Evolutionary conservation across 306 rosid species (phyloP).

Genomic region (Cicer yamashitae): DNA sequence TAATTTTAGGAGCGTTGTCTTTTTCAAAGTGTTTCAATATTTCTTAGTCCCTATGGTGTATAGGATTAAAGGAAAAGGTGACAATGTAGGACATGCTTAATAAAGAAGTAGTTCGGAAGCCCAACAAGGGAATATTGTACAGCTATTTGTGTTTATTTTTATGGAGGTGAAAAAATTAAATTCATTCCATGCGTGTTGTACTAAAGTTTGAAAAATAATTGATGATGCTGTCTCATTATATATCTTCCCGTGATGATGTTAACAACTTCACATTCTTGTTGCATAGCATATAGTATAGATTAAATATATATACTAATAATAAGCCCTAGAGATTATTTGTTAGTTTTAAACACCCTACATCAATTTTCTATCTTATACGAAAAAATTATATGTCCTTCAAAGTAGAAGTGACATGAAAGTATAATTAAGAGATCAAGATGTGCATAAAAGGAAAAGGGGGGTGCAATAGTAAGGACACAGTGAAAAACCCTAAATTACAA

Average conservation of each 20-base stretch:
- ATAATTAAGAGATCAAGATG: constrained; percentile 17
- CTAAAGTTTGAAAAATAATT: constrained; percentile 26
- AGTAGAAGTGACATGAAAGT: constrained; percentile 7
- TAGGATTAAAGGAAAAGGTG: constrained; percentile 50
- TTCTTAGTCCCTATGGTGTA: constrained; percentile 41
- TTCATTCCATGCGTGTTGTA: constrained; percentile 35
- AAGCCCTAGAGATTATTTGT: constrained; percentile 44
- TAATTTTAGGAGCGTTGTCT: neutral
- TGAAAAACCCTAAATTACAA: constrained; percentile 57
- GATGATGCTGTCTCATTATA: constrained; percentile 6
- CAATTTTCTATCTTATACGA: constrained; percentile 33
- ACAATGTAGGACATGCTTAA: constrained; percentile 51
- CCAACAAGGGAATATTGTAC: constrained; percentile 47
- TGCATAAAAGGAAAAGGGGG: constrained; percentile 11
- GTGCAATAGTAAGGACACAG: constrained; percentile 23
- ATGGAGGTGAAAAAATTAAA: constrained; percentile 8
- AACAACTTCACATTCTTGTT: constrained; percentile 3
- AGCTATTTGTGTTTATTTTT: constrained; percentile 46
- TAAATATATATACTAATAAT: neutral
- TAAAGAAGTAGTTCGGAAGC: constrained; percentile 47
- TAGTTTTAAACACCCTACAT: constrained; percentile 6
- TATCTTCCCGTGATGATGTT: constrained; percentile 37
- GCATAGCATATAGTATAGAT: neutral
- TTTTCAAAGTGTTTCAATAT: constrained; percentile 47
- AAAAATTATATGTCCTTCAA: constrained; percentile 15